These are phyloP conservation scores for Candida sp. DNA, from an alignment of 1,139 yeast species.

Conservation along the genomic window DNA sequence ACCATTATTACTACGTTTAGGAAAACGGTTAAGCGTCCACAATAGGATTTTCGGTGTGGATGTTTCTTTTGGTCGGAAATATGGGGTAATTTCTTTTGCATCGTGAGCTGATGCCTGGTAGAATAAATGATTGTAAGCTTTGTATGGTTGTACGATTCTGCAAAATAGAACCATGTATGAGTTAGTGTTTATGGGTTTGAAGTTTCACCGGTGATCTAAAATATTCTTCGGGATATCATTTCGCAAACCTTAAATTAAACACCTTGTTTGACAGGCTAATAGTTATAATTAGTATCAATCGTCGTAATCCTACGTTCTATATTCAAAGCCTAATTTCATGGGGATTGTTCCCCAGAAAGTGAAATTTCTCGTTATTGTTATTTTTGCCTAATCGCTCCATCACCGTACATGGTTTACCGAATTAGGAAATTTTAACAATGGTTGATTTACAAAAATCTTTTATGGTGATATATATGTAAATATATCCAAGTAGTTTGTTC, in stretches of 20 bases:
- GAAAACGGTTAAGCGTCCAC: too few relatives aligned
- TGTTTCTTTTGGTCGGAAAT: too few relatives aligned
- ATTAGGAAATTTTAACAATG: not conserved
- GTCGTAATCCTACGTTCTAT: not conserved
- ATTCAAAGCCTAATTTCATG: not conserved
- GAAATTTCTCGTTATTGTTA: not conserved
- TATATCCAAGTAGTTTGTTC: not conserved
- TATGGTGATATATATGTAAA: not conserved
- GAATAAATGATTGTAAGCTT: too few relatives aligned
- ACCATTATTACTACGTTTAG: too few relatives aligned
- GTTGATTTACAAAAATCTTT: not conserved
- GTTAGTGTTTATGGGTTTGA: not conserved
- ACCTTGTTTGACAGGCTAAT: too few relatives aligned
- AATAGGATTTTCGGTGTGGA: too few relatives aligned
- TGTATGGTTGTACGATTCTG: too few relatives aligned
- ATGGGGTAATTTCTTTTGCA: too few relatives aligned
- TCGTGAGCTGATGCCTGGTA: too few relatives aligned
- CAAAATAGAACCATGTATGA: conserved; percentile 1
- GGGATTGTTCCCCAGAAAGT: not conserved
- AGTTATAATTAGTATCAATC: not conserved
- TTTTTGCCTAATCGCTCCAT: not conserved
- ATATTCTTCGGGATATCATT: not conserved
- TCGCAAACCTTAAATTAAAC: too few relatives aligned
- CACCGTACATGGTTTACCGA: not conserved
- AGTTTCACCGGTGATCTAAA: not conserved